Base-by-base conservation (phyloP, 179 eudicot species). In the Spinacia oleracea region DNA sequence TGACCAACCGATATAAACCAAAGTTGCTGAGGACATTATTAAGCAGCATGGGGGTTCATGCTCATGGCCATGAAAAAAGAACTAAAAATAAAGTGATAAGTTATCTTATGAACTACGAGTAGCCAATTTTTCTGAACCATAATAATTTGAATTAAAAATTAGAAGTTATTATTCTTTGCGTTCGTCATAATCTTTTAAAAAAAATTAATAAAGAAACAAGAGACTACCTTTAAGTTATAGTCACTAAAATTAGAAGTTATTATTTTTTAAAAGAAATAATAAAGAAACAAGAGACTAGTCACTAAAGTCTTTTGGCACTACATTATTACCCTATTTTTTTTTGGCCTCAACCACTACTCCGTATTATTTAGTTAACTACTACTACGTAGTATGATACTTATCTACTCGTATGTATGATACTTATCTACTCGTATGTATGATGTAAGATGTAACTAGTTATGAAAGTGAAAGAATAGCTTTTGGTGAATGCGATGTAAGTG, bases 401-500 rank as follows among this genome's bases (percentile, higher is more conserved):
- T 72, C 62, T 21, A 72, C 27, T 40, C 35, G 6, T 51, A 31
- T 72, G n/a, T 32, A 4, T 20, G 35, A 10, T 46, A 53, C 27
- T 18, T 34, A 72, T 72, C 62, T 21, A 72, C 27, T 40, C 35
- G 6, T 51, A 31, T 72, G n/a, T n/a, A n/a, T n/a, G n/a, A n/a
- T n/a, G n/a, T n/a, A n/a, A n/a, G 60, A 72, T 72, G 75, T 72
- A 72, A 31, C 75, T 31, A 72, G 43, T 53, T 9, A 7, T 72
- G 45, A 72, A 29, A 31, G 15, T 72, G 56, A 72, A 32, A 32
- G 63, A 14, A 20, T 18, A 48, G 15, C 75, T 72, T 72, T 72
- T 51, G 6, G 63, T 72, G 75, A 72, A 32, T 72, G 45, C 34
- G 75, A 72, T 51, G 45, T 72, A 53, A 72, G 62, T 72, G 75